These are phyloP conservation scores for Suillus occidentalis DNA, from an alignment of 768 basidiomycete species.

Conservation along the genomic window DNA sequence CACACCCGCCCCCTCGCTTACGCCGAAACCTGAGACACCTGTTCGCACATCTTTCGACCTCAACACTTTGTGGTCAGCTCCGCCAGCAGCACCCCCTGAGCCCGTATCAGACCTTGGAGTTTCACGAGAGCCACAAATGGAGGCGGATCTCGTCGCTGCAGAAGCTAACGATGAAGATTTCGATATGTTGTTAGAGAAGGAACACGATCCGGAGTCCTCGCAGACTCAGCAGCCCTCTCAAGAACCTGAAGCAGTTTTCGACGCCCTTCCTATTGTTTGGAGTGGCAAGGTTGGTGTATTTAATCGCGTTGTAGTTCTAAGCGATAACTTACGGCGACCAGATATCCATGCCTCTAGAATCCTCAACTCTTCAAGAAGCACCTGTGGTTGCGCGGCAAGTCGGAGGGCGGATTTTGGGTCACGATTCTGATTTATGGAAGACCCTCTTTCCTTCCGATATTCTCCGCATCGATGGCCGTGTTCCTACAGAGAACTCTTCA, in stretches of 20 bases:
- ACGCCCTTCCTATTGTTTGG: constrained; percentile 68
- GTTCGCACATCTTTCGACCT: constrained; percentile 66
- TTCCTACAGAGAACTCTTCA: constrained; percentile 70
- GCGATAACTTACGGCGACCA: constrained; percentile 31
- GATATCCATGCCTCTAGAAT: constrained; percentile 82
- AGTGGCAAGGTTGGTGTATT: constrained; percentile 59
- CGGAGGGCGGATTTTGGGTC: constrained; percentile 66
- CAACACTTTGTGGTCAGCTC: constrained; percentile 66
- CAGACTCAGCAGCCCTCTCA: constrained; percentile 32
- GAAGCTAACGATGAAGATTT: constrained; percentile 79
- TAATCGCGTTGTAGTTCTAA: constrained; percentile 2
- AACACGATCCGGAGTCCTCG: constrained; percentile 36
- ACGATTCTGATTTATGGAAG: constrained; percentile 66
- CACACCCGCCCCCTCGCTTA: constrained; percentile 23
- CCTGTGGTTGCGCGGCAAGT: constrained; percentile 71
- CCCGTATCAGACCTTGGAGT: constrained; percentile 21
- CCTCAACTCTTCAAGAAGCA: constrained; percentile 64
- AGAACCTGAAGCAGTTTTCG: constrained; percentile 50
- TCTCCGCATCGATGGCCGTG: constrained; percentile 81
- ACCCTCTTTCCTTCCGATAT: constrained; percentile 71
- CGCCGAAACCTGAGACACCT: constrained; percentile 43
- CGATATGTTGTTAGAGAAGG: constrained; percentile 79
- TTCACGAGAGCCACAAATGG: constrained; percentile 38
- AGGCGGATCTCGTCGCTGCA: constrained; percentile 34
- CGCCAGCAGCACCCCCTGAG: constrained; percentile 34